Evolutionary conservation across 2,329 filamentous ascomycete genomes (phyloP).

Genomic region (Knufia fluminis): DNA sequence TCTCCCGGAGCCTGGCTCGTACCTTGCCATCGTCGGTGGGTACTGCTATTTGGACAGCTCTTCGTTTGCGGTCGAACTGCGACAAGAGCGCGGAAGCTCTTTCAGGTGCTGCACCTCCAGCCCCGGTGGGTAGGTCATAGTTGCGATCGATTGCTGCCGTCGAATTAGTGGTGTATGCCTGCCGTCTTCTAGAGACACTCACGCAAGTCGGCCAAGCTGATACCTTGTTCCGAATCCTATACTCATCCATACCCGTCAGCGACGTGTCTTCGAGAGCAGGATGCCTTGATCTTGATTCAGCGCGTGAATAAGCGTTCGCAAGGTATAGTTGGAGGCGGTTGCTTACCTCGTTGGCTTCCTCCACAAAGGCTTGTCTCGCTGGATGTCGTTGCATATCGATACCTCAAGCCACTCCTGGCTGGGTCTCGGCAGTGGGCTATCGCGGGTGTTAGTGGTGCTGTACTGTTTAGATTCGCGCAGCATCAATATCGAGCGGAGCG

Average conservation of each 20-base stretch:
- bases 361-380: conserved; percentile 84
- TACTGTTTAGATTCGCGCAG: too few relatives aligned
- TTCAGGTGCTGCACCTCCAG: conserved; percentile 59
- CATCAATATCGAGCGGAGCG: too few relatives aligned
- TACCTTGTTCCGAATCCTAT: conserved; percentile 48
- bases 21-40: conserved; percentile 90
- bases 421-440: too few relatives aligned
- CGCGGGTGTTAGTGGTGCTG: too few relatives aligned
- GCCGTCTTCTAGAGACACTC: conserved; percentile 20
- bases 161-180: conserved; percentile 6
- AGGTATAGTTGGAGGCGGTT: conserved; percentile 16
- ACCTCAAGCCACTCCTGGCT: too few relatives aligned
- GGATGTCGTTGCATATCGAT: conserved; percentile 49
- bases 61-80: conserved; percentile 84
- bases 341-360: conserved; percentile 67
- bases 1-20: conserved; percentile 66
- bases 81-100: conserved; percentile 76
- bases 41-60: conserved; percentile 79
- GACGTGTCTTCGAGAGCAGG: conserved; percentile 5
- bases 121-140: conserved; percentile 63
- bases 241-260: conserved; percentile 27
- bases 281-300: conserved; percentile 11
- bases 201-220: conserved; percentile 57
- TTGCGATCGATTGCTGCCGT: conserved; percentile 61
- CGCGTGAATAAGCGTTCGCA: conserved; percentile 27